These are phyloP conservation scores for Termitomyces sp. DNA, from an alignment of 768 basidiomycete species.

Conservation along the genomic window DNA sequence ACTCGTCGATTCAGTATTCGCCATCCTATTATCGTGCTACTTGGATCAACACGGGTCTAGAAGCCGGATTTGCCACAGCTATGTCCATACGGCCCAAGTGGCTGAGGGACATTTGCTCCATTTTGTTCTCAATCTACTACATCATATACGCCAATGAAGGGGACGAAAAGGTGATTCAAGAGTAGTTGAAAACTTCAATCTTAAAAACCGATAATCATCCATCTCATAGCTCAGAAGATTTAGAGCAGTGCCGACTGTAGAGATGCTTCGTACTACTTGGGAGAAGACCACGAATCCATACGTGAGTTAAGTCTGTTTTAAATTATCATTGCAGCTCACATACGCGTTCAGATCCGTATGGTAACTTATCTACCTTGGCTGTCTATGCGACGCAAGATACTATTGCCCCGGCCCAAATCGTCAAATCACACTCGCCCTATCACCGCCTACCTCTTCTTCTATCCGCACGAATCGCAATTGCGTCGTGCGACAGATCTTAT, in stretches of 20 bases:
- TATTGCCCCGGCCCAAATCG: conserved; percentile 75
- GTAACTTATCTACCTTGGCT: conserved; percentile 60
- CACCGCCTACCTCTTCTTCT: conserved; percentile 79
- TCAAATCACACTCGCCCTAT: conserved; percentile 83
- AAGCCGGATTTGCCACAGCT: conserved; percentile 95
- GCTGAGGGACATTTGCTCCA: conserved; percentile 82
- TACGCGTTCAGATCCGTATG: conserved; percentile 50
- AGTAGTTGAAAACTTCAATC: background rate
- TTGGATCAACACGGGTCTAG: conserved; percentile 92
- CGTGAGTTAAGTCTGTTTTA: conserved; percentile 37
- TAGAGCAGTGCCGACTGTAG: conserved; percentile 90
- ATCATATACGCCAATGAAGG: conserved; percentile 83
- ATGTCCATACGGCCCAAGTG: conserved; percentile 91
- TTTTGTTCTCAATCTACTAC: conserved; percentile 88
- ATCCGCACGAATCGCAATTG: conserved; percentile 61
- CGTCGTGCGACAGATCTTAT: conserved; percentile 73
- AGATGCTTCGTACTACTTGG: conserved; percentile 96
- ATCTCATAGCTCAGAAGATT: conserved; percentile 75
- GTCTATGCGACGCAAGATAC: conserved; percentile 65
- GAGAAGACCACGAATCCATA: conserved; percentile 95
- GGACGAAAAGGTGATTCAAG: conserved; percentile 78
- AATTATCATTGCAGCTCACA: background rate
- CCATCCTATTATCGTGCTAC: conserved; percentile 94
- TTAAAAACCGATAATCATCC: background rate
- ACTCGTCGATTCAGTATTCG: conserved; percentile 58